These are phyloP conservation scores for Hypoxylon sp. DNA, from an alignment of 2,329 filamentous ascomycete species.

Conservation along the genomic window DNA sequence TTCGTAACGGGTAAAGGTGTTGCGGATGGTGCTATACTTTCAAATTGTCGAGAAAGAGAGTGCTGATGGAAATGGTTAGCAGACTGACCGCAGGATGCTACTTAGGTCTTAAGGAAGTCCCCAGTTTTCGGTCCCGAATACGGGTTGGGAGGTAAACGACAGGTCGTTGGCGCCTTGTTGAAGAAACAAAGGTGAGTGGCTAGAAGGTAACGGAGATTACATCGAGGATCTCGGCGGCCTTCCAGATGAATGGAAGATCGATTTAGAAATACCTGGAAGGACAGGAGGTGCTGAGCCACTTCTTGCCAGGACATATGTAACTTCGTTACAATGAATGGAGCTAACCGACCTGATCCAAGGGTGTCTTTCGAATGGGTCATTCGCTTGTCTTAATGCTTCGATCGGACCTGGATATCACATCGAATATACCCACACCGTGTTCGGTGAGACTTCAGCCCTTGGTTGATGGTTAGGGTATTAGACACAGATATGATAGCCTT, in stretches of 20 bases:
- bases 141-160: constrained; percentile 46
- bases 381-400: constrained; percentile 50
- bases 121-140: too few relatives aligned
- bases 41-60: not conserved
- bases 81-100: constrained; percentile 52
- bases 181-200: constrained; percentile 2
- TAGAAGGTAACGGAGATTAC: constrained; percentile 49
- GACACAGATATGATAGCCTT: constrained; percentile 31
- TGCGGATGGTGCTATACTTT: constrained; percentile 25
- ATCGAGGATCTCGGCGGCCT: constrained; percentile 39
- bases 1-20: constrained; percentile 29
- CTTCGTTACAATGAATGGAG: constrained; percentile 2
- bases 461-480: constrained; percentile 39
- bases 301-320: not conserved
- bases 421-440: constrained; percentile 54
- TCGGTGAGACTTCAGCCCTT: constrained; percentile 52
- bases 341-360: constrained; percentile 17
- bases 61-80: constrained; percentile 18
- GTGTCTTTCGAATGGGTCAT: constrained; percentile 53
- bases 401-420: constrained; percentile 51
- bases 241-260: constrained; percentile 33
- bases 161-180: not conserved
- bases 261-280: constrained; percentile 46
- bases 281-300: constrained; percentile 48
- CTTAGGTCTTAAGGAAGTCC: too few relatives aligned